phyloP scores from a whole-genome alignment of 371 early-diverging fungal genomes.

The Apophysomyces elegans region DNA sequence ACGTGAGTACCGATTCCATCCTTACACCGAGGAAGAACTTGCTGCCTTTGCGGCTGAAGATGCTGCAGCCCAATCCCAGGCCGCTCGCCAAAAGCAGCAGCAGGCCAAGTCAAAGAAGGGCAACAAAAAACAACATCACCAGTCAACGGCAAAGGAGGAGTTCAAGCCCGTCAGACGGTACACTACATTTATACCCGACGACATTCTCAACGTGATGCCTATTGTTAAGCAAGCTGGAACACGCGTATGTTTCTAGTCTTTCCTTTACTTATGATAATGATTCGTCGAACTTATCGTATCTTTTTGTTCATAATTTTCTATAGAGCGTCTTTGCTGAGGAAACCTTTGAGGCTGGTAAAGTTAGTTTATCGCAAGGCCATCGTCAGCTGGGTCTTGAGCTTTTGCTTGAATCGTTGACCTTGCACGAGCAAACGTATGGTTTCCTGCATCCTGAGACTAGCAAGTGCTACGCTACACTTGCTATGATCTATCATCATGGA shows the following conservation, averaged over 20 bases:
- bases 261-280: constrained; percentile 4
- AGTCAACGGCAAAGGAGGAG: constrained; percentile 19
- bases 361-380: constrained; percentile 81
- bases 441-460: constrained; percentile 89
- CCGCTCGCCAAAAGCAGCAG: constrained; percentile 47
- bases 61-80: constrained; percentile 27
- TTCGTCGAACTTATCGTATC: background rate
- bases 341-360: constrained; percentile 86
- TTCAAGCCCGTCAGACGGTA: constrained; percentile 28
- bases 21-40: constrained; percentile 50
- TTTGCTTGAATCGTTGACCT: constrained; percentile 78
- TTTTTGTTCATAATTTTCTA: background rate
- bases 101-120: constrained; percentile 32
- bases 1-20: constrained; percentile 70
- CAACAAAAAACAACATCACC: constrained; percentile 42
- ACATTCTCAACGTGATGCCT: constrained; percentile 84
- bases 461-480: constrained; percentile 83
- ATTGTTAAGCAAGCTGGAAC: constrained; percentile 78
- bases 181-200: constrained; percentile 70
- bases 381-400: constrained; percentile 81
- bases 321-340: constrained; percentile 85
- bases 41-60: constrained; percentile 46
- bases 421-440: constrained; percentile 93
- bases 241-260: constrained; percentile 27
- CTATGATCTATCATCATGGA: constrained; percentile 83